Evolutionary conservation across 176 grass and related monocot species (phyloP).

Genomic region (Oryza glumipatula): DNA sequence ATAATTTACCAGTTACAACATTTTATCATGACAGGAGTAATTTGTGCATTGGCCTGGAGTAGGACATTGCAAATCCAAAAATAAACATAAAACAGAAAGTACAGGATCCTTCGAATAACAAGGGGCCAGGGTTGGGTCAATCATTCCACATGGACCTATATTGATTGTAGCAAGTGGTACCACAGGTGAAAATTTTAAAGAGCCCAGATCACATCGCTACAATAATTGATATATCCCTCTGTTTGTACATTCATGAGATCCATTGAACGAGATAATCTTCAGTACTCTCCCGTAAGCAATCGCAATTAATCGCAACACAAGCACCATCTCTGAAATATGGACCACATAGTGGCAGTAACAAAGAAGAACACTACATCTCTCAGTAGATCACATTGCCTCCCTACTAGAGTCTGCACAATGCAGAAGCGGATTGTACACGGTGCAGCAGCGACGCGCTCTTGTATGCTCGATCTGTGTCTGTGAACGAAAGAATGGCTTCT

Average conservation of each 20-base stretch:
- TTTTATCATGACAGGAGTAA: neutral
- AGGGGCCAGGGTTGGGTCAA: neutral
- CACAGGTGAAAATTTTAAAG: slow-evolving; percentile 21
- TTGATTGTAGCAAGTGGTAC: slow-evolving; percentile 28
- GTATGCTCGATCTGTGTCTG: neutral
- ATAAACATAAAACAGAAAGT: neutral
- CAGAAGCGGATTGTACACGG: slow-evolving; percentile 37
- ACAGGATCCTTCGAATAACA: neutral
- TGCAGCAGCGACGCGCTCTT: slow-evolving; percentile 10
- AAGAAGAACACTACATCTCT: slow-evolving; percentile 37
- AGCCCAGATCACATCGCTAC: slow-evolving; percentile 3
- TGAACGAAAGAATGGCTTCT: slow-evolving; percentile 26
- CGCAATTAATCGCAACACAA: neutral
- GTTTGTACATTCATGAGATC: slow-evolving; percentile 22
- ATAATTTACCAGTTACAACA: neutral
- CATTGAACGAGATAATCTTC: neutral
- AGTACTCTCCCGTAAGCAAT: slow-evolving; percentile 26
- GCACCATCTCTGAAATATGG: neutral
- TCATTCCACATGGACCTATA: slow-evolving; percentile 27
- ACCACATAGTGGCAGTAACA: slow-evolving; percentile 15
- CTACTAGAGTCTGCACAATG: slow-evolving; percentile 13
- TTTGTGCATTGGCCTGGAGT: neutral
- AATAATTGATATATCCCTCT: slow-evolving; percentile 20
- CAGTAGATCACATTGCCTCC: slow-evolving; percentile 36
- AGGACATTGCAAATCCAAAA: slow-evolving; percentile 3